Evolutionary conservation across 495 filamentous ascomycete genomes (phyloP), one percentile per base, ranked within the genome.

Genomic region (Thozetella sp.): DNA sequence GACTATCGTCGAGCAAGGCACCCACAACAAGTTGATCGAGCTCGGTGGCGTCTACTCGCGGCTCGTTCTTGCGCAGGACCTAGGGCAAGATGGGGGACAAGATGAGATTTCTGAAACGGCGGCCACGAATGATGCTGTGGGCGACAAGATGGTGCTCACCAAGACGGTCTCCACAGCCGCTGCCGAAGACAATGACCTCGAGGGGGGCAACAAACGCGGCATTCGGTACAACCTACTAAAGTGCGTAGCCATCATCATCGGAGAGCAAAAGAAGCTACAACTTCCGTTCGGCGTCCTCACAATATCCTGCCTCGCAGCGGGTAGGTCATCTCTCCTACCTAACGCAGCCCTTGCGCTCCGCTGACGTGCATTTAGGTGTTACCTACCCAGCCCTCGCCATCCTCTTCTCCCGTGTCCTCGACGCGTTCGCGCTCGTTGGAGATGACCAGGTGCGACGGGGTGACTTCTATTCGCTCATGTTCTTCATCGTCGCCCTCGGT

Each of bases 21-120:
- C 83, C 4, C 90, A 91, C 68, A 75, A 79, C 0, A 80, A 85
- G 59, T 70, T 93, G 56, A 61, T 92, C 2, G 72, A 72, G n/a
- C 67, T 76, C 25, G 68, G 65, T 6, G 81, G 83, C 0, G 82
- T 65, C 19, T 84, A 83, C 60, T 72, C 65, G 2, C 58, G 67
- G 1, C 65, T 83, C n/a, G 81, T 84, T 9, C 67, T 69, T 25
- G 76, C 76, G 2, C 80, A 84, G 58, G 67, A 75, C 23, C 64
- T 83, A 17, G 67, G 67, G 0, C 59, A 66, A 15, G 67, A 62
- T 40, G 51, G 48, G 6, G 51, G 60, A 12, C 50, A 59, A 13
- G 53, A 54, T 1, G 51, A 45, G 2, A 17, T 27, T 1, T 17
- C 52, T 0, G 51, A 51, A 4, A 57, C 59, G 0, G 56, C 80